phyloP scores from a whole-genome alignment of 768 basidiomycete species.

The Russula foetens region DNA sequence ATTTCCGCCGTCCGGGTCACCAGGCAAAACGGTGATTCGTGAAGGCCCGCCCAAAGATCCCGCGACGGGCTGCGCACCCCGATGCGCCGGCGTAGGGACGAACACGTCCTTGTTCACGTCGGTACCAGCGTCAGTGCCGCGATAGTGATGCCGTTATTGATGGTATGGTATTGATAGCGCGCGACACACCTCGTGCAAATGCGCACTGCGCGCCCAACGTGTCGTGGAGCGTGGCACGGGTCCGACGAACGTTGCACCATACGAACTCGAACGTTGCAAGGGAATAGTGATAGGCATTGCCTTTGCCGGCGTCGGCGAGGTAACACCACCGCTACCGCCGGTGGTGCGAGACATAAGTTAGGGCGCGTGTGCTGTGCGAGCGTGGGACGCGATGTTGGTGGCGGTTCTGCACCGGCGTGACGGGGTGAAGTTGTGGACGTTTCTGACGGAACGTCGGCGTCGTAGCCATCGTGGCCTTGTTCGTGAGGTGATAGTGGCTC shows the following conservation, averaged over 20 bases:
- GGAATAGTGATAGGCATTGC: no score
- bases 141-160: not conserved
- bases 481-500: no score
- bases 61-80: not conserved
- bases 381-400: constrained; percentile 2
- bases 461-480: constrained; percentile 15
- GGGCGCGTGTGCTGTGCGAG: no score
- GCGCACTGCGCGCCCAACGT: constrained; percentile 56
- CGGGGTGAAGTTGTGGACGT: not conserved
- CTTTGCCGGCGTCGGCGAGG: not conserved
- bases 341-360: not conserved
- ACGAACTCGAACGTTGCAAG: no score
- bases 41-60: not conserved
- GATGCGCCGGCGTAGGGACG: not conserved
- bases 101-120: not conserved
- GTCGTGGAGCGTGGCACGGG: constrained; percentile 41
- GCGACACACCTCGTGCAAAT: no score
- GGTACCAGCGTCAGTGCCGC: not conserved
- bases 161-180: not conserved
- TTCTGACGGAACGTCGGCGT: constrained; percentile 7
- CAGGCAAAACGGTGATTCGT: no score
- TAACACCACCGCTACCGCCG: not conserved
- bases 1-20: no score
- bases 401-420: not conserved
- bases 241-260: constrained; percentile 23